Conservation (phyloP, 441 rosid species). For the Brassica hybrid region DNA sequence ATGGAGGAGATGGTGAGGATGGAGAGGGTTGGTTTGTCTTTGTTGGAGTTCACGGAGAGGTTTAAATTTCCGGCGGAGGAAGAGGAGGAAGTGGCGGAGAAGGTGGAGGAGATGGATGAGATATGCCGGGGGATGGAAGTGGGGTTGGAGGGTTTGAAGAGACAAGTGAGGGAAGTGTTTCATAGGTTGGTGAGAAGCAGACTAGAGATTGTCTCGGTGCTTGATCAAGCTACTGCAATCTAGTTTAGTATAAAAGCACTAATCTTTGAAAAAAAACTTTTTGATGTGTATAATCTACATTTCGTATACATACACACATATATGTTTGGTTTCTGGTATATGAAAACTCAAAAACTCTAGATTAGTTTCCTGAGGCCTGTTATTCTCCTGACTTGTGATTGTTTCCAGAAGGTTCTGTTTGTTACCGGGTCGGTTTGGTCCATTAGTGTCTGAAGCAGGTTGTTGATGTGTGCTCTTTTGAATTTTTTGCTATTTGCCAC, state of each 20-base stretch:
- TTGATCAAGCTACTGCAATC: constrained; percentile 58
- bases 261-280: constrained; percentile 1
- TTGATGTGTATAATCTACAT: constrained; percentile 38
- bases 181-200: constrained; percentile 85
- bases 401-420: constrained; percentile 38
- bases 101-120: constrained; percentile 70
- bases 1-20: constrained; percentile 79
- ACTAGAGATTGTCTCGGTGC: constrained; percentile 60
- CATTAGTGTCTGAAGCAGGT: constrained; percentile 22
- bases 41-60: constrained; percentile 68
- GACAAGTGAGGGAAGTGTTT: constrained; percentile 80
- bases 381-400: constrained; percentile 26
- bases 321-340: constrained; percentile 29
- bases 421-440: constrained; percentile 25
- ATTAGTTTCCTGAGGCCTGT: constrained; percentile 32
- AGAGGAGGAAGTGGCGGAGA: background rate
- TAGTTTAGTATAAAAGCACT: background rate
- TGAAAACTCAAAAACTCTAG: constrained; percentile 21
- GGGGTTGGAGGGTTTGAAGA: constrained; percentile 76
- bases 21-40: constrained; percentile 66
- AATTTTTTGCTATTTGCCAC: background rate
- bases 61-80: constrained; percentile 30
- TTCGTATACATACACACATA: constrained; percentile 23
- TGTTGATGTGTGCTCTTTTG: constrained; percentile 19
- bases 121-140: constrained; percentile 75